Evolutionary conservation across 352 stramenopile species (phyloP), one percentile per base, ranked within the genome.

Genomic region (Pythium angustatum): DNA sequence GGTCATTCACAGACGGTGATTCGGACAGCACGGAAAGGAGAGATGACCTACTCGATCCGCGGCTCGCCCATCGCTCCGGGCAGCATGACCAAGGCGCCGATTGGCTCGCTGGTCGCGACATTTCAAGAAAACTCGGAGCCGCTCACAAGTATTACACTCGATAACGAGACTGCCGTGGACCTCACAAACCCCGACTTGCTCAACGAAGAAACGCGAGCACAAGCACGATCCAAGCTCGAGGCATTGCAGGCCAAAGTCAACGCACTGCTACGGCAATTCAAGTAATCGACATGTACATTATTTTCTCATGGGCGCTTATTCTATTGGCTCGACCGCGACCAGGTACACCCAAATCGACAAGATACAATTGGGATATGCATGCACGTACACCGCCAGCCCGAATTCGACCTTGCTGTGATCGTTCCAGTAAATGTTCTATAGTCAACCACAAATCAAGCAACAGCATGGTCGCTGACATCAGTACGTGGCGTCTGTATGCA

Each of bases 311-410:
- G 41, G 45, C 62, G 31, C 27, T 77, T 55, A 67, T 21, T 66
- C 66, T 50, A 58, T 65, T 30, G 72, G 68, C 24, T 72, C 71
- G 34, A 96, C 77, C 14, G 90, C 78, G 51, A 87, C 82, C 15
- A 97, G 77, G 78, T 98, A 98, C 19, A 98, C 78, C 94, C 94
- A 98, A 50, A 98, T 83, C 6, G 85, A 97, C 21, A 98, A 70
- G 11, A 98, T 74, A 47, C 84, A 83, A 66, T 93, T 93, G 11
- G 89, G 79, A 59, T 97, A 95, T 14, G 78, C 75, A 60, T 92
- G 86, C 1, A 93, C 88, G 48, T 91, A 88, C 17, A 97, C 90
- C 21, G 76, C 87, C 22, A 98, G 74, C 36, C 83, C 88, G 62
- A 98, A 98, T 66, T 98, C 89, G 31, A 96, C 88, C 21, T 90